Base-by-base conservation (phyloP, 2,329 filamentous ascomycete species). In the Aspergillus aculeatus region DNA sequence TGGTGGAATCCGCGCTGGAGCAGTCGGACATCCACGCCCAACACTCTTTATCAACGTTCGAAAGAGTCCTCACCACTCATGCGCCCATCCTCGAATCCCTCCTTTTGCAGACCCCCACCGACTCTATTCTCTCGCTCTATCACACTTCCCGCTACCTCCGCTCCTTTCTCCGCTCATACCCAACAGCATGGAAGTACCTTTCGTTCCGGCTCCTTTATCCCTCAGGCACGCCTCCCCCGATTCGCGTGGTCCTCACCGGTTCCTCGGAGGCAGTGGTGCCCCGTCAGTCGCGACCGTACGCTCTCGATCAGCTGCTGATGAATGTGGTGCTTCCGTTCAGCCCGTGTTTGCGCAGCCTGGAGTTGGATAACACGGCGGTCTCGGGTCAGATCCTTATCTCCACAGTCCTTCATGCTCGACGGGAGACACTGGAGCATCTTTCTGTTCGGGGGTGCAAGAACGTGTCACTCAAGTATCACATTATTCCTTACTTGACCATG, bases 391-490 rank as follows among this genome's bases (percentile, higher is more conserved):
- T 82, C 47, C 77, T 87, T 50, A 82, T 82, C 9, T 80, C 79
- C 41, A 82, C 78, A 21, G 82, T 87, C 19, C 74, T 86, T 54
- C 78, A 82, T 62, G 78, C 81, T 47, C 80, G 83, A 31, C 79
- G 82, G 58, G 78, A 81, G 57, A 85, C 82, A 0, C 74, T 87
- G 50, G 79, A 83, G 67, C 84, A 87, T 67, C 77, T 87, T 49
- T 86, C 84, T 1, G 83, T 86, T 51, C 82, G 84, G 23, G 84
- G 84, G 21, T 87, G 84, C 77, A 86, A 86, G 73, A 86, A 87
- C 69, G 84, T 87, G 41, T 86, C 84, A 12, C 80, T 87, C 64
- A 87, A 87, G 68, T 86, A 87, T 68, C 84, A 87, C 67, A 83
- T 87, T 61, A 83, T 86, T 56, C 84, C 84, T 2, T 86, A 84